These are phyloP conservation scores for Oidiodendron maius DNA, from an alignment of 495 filamentous ascomycete species.

Conservation along the genomic window DNA sequence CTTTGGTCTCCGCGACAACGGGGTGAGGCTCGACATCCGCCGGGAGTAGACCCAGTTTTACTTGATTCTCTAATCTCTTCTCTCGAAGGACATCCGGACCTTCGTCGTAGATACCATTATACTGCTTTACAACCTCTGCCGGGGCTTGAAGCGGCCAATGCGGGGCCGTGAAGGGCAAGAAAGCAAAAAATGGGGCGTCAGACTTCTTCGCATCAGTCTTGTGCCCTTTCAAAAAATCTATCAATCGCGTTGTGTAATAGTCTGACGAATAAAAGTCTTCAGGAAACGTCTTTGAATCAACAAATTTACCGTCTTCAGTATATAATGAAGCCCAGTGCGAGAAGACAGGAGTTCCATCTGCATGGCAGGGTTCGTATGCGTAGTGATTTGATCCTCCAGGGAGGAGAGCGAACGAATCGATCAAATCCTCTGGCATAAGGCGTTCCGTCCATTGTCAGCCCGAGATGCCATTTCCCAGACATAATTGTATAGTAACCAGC, in stretches of 20 bases:
- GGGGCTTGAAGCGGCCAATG: constrained; percentile 53
- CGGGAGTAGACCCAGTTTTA: constrained; percentile 45
- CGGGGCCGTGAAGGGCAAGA: constrained; percentile 54
- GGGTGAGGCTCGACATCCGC: constrained; percentile 46
- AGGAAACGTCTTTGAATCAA: constrained; percentile 32
- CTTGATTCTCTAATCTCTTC: constrained; percentile 41
- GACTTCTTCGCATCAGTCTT: constrained; percentile 29
- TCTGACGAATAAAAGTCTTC: constrained; percentile 53
- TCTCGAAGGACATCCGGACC: constrained; percentile 48
- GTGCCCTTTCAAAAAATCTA: constrained; percentile 49
- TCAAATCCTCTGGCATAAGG: constrained; percentile 41
- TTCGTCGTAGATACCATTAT: constrained; percentile 45
- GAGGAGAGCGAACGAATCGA: constrained; percentile 34
- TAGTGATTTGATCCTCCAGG: constrained; percentile 53
- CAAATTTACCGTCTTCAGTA: not conserved
- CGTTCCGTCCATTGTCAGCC: constrained; percentile 31
- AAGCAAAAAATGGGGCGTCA: constrained; percentile 53
- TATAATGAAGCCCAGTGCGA: not conserved
- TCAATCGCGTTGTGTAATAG: constrained; percentile 46
- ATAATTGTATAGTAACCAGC: constrained; percentile 58
- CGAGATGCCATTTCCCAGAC: constrained; percentile 58
- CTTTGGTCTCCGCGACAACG: constrained; percentile 45
- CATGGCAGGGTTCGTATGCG: constrained; percentile 2
- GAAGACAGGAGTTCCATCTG: not conserved
- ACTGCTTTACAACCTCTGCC: constrained; percentile 19